A percentile compares a stretch with the other conserved stretches of the same genome.
phyloP scores from a whole-genome alignment of 371 early-diverging fungal genomes.

The Syncephalastrum racemosum region DNA sequence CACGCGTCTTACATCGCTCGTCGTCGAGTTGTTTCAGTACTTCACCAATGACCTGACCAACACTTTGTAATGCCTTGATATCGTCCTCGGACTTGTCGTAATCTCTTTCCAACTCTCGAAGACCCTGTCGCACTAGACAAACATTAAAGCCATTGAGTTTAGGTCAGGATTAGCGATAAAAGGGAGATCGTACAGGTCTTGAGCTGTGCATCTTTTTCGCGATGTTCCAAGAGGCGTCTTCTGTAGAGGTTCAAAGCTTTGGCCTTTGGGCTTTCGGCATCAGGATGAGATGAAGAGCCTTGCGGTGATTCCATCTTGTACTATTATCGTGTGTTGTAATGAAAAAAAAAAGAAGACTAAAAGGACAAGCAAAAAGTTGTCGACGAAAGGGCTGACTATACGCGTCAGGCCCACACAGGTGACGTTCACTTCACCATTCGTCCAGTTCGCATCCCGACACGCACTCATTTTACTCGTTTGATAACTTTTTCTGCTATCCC shows the following conservation, averaged over 20 bases:
- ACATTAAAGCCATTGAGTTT: constrained; percentile 2
- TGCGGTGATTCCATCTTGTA: constrained; percentile 11
- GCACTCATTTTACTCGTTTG: too few relatives aligned
- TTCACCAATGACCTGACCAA: constrained; percentile 99
- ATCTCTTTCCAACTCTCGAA: constrained; percentile 81
- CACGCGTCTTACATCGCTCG: constrained; percentile 81
- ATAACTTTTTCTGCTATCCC: too few relatives aligned
- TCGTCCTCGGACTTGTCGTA: constrained; percentile 98
- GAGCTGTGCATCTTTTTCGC: constrained; percentile 92
- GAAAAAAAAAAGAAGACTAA: constrained; percentile 2
- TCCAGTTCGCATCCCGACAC: too few relatives aligned
- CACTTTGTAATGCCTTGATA: constrained; percentile 97
- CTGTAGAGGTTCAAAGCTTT: constrained; percentile 86
- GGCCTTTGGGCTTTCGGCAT: constrained; percentile 39
- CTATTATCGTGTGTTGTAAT: neutral
- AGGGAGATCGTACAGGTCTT: constrained; percentile 77
- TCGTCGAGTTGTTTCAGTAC: constrained; percentile 98
- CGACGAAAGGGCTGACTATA: too few relatives aligned
- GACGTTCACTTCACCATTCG: too few relatives aligned
- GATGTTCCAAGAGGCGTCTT: constrained; percentile 87
- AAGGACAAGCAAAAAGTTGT: neutral
- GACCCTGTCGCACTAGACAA: constrained; percentile 79
- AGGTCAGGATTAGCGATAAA: neutral
- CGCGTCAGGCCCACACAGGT: too few relatives aligned
- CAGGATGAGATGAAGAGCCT: constrained; percentile 35